Base-by-base conservation (phyloP, 306 rosid genomes). In the Begonia fuchsioides region DNA sequence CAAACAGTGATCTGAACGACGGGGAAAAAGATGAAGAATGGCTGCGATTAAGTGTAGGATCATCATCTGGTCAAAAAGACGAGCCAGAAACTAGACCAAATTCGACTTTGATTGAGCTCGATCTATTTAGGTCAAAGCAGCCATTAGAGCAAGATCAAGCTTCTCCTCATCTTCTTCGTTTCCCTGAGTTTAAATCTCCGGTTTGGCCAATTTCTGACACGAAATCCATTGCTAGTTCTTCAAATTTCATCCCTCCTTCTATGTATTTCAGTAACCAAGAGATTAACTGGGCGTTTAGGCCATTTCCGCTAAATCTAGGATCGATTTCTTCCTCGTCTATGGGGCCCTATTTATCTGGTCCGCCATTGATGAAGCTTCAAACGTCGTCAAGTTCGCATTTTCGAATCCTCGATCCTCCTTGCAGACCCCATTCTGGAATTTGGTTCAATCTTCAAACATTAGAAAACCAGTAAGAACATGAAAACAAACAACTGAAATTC, bases 371-470 rank as follows among this genome's bases (percentile, higher is more conserved):
- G 15, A 76, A 73, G 32, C 67, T 46, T 56, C 50, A 9, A 67
- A 19, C 92, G 15, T 68, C 55, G 13, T 62, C 92, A 9, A 79
- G 79, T 71, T 65, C 82, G 2, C 72, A 76, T 51, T 47, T 63
- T 58, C 66, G 93, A 53, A 82, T 85, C 9, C 80, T 81, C 44
- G 79, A 77, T 65, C 96, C 96, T 75, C 98, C 98, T 2, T 56
- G 78, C 13, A 63, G 96, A 58, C 93, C 94, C 49, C 87, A 77
- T 59, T 92, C 98, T 7, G 98, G 98, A 68, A 71, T 92, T 38
- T 92, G 98, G 98, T 92, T 92, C 15, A 82, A 62, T 77, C 79
- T 92, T 6, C 93, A 77, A 80, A 94, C 96, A n/a, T 79, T 84
- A 13, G 94, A 64, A 49, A 74, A 82, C 54, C 98, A 79, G 98